Base-by-base conservation (phyloP, 495 filamentous ascomycete species). In the Symbiotaphrina buchneri region DNA sequence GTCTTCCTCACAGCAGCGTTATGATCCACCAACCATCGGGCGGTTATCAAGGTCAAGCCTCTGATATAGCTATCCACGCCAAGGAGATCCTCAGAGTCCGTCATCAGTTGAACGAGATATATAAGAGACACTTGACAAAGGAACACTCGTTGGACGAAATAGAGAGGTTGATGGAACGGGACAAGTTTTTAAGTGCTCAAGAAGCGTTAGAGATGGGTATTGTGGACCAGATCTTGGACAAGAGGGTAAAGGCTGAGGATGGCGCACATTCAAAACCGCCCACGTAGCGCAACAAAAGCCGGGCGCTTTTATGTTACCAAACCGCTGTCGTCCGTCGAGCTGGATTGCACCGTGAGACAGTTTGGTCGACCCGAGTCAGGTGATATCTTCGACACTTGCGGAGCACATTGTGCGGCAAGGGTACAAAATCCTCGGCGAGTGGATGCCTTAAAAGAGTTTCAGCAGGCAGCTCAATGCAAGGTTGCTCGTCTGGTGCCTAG, bases 21-120 rank as follows among this genome's bases (percentile, higher is more conserved):
- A 97, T 97, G 87, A 65, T 97, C 18, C 87, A 97, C 47, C 87
- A 97, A 47, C 87, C 90, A 5, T 70, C 71, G 14, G 87, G 87
- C 19, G 87, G 87, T 0, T 94, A 90, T 34, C 66, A 70, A 32
- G 87, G 87, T 1, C 84, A 92, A 41, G 87, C 87, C 10, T 65
- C 53, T 11, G 87, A 97, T 49, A 94, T 97, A 39, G 68, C 90
- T 20, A 94, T 94, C 35, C 91, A 97, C 49, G 87, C 87, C 5
- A 91, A 79, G 47, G 87, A 97, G 59, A 97, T 97, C 35, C 58
- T 95, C 51, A 59, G 85, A 32, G 71, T 92, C 28, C 61, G 87
- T 38, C 56, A 69, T 35, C 70, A 83, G 56, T 54, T 95, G 41
- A 94, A 97, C 54, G 58, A 74, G 56, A 91, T 95, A 32, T 93